These are phyloP conservation scores for Tricholoma sp. DNA, from an alignment of 768 basidiomycete genomes.

Conservation along the genomic window DNA sequence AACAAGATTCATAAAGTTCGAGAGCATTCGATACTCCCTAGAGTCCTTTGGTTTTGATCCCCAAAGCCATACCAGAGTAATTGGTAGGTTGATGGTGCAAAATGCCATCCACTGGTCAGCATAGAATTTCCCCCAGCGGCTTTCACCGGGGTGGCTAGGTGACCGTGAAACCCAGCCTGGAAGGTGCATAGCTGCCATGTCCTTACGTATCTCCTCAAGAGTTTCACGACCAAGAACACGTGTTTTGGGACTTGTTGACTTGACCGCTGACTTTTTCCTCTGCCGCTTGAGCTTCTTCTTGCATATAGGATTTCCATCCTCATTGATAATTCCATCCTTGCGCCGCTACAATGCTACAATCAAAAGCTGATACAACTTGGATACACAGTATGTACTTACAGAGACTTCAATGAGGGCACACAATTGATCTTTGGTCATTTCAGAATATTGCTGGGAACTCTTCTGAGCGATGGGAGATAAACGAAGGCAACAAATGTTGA, in stretches of 20 bases:
- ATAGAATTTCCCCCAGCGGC: constrained; percentile 22
- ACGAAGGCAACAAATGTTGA: too few species aligned
- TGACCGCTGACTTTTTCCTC: neutral
- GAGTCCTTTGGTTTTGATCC: constrained; percentile 9
- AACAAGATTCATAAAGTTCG: constrained; percentile 32
- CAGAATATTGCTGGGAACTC: too few species aligned
- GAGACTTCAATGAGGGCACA: too few species aligned
- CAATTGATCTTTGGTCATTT: too few species aligned
- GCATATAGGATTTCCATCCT: too few species aligned
- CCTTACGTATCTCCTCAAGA: neutral
- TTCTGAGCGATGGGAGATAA: too few species aligned
- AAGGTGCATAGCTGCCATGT: too few species aligned
- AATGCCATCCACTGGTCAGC: constrained; percentile 32
- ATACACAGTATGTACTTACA: too few species aligned
- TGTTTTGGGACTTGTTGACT: neutral
- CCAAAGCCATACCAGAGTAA: constrained; percentile 32
- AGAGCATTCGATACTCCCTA: constrained; percentile 18
- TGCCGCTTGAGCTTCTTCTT: neutral
- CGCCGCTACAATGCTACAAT: too few species aligned
- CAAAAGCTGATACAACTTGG: too few species aligned
- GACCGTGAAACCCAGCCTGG: neutral
- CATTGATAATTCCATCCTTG: too few species aligned
- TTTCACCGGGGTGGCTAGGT: constrained; percentile 19
- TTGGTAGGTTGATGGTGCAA: too few species aligned
- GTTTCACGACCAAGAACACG: constrained; percentile 1